Conservation (phyloP, 2,329 filamentous ascomycete genomes). For the Cladophialophora chaetospira region DNA sequence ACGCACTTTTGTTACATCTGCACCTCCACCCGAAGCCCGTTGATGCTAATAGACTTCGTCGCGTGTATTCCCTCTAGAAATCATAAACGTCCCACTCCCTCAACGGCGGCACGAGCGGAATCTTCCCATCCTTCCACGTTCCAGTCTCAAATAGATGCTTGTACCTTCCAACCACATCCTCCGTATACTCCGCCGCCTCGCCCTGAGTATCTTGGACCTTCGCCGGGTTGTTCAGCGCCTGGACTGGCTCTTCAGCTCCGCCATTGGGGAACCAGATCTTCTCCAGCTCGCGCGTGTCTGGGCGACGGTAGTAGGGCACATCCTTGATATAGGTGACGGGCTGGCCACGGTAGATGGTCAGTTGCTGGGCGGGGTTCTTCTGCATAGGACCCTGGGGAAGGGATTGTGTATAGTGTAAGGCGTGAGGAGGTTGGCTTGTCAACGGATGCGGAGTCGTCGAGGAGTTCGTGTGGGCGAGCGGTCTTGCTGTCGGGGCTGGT, state of each 20-base stretch:
- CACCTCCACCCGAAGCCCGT: no score
- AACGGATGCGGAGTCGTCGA: slow-evolving; percentile 27
- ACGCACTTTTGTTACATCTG: neutral
- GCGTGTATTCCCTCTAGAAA: slow-evolving; percentile 50
- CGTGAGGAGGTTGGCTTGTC: slow-evolving; percentile 25
- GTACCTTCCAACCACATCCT: slow-evolving; percentile 64
- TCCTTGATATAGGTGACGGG: slow-evolving; percentile 56
- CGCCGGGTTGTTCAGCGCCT: slow-evolving; percentile 52
- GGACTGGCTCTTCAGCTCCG: slow-evolving; percentile 54
- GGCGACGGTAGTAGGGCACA: slow-evolving; percentile 53
- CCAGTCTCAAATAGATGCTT: slow-evolving; percentile 65
- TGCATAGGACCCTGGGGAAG: slow-evolving; percentile 43
- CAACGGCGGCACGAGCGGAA: slow-evolving; percentile 77
- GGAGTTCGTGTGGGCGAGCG: slow-evolving; percentile 22
- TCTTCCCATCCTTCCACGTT: slow-evolving; percentile 65
- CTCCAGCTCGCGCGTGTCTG: slow-evolving; percentile 59
- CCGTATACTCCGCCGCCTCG: slow-evolving; percentile 59
- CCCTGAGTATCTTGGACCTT: slow-evolving; percentile 41
- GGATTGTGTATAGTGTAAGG: slow-evolving; percentile 30
- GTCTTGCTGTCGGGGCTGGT: slow-evolving; percentile 8
- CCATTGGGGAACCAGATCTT: slow-evolving; percentile 74
- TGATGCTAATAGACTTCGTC: neutral
- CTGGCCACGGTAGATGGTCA: slow-evolving; percentile 65
- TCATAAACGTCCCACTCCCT: slow-evolving; percentile 75
- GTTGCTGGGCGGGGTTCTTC: slow-evolving; percentile 35